Percentiles rank a stretch among this genome's conserved stretches.
phyloP scores from a whole-genome alignment of 2,329 filamentous ascomycete genomes.

The Hymenoscyphus repandus region DNA sequence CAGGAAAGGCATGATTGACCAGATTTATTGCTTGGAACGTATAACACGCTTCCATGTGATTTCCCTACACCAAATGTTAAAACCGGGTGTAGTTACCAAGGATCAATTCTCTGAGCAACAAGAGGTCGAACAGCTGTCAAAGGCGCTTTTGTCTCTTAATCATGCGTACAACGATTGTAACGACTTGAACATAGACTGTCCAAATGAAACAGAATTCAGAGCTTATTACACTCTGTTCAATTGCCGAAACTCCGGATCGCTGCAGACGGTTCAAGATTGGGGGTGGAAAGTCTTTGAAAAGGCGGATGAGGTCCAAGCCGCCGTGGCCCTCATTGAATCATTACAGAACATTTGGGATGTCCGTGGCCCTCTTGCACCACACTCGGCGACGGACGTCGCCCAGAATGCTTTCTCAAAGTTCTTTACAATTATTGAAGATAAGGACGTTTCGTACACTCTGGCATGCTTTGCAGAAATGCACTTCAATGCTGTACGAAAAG shows the following conservation, averaged over 20 bases:
- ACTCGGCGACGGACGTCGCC: conserved; percentile 34
- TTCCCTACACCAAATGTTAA: conserved; percentile 57
- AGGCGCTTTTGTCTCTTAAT: conserved; percentile 58
- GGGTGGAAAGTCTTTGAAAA: conserved; percentile 50
- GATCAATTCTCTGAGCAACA: conserved; percentile 63
- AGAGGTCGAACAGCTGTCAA: conserved; percentile 62
- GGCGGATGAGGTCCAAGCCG: conserved; percentile 55
- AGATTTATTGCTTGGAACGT: conserved; percentile 60
- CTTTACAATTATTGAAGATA: conserved; percentile 54
- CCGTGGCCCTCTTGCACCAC: conserved; percentile 51
- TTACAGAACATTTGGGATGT: conserved; percentile 53
- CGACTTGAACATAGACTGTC: conserved; percentile 50
- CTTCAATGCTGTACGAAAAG: conserved; percentile 55
- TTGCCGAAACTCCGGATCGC: conserved; percentile 51
- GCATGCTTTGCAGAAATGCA: conserved; percentile 65
- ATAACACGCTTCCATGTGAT: conserved; percentile 64
- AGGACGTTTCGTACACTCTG: conserved; percentile 61
- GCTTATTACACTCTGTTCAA: conserved; percentile 62
- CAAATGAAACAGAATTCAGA: conserved; percentile 61
- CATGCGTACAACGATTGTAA: conserved; percentile 63
- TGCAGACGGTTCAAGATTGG: conserved; percentile 51
- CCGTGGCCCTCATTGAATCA: conserved; percentile 54
- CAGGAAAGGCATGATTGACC: conserved; percentile 46
- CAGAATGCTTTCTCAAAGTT: conserved; percentile 48
- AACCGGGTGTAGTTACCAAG: conserved; percentile 44